Percentiles rank a stretch among this genome's conserved stretches.
Evolutionary conservation across 371 early-diverging fungal species (phyloP).

Genomic region (Rhizopus sp.): DNA sequence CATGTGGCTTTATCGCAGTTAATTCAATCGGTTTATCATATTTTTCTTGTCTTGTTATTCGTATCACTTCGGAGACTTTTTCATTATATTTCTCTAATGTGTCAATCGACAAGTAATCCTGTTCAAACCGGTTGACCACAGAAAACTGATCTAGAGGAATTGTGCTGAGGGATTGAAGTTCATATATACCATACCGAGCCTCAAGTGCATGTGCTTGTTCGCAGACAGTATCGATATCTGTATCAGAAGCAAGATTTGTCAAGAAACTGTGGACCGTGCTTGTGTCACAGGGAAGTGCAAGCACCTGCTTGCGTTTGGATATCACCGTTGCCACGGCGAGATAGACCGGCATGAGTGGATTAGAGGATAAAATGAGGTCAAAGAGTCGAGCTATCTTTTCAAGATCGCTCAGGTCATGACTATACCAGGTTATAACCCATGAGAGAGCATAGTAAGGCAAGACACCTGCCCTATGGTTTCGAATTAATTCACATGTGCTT

Average conservation of each 20-base stretch:
- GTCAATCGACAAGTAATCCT: slow-evolving; percentile 17
- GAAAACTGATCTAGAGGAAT: slow-evolving; percentile 43
- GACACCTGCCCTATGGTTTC: slow-evolving; percentile 50
- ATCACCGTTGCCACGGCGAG: slow-evolving; percentile 69
- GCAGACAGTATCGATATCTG: slow-evolving; percentile 44
- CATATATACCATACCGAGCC: slow-evolving; percentile 37
- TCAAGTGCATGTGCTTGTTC: slow-evolving; percentile 43
- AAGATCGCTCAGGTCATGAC: slow-evolving; percentile 71
- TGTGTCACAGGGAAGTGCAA: slow-evolving; percentile 51
- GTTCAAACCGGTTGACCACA: slow-evolving; percentile 31
- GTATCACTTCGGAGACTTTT: slow-evolving; percentile 9
- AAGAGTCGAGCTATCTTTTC: slow-evolving; percentile 64
- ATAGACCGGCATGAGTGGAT: slow-evolving; percentile 78
- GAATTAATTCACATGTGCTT: not conserved
- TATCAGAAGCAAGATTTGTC: slow-evolving; percentile 55
- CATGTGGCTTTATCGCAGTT: not conserved
- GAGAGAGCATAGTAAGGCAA: slow-evolving; percentile 81
- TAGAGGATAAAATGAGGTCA: slow-evolving; percentile 73
- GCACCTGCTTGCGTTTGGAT: slow-evolving; percentile 45
- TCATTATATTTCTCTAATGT: not conserved
- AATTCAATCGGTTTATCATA: slow-evolving; percentile 24
- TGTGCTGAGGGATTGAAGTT: slow-evolving; percentile 41
- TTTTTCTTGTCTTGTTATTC: slow-evolving; percentile 16
- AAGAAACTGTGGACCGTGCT: slow-evolving; percentile 59
- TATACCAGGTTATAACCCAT: slow-evolving; percentile 89